Evolutionary conservation across 805 yeast species (phyloP).

Genomic region (Dipodascopsis tothii): DNA sequence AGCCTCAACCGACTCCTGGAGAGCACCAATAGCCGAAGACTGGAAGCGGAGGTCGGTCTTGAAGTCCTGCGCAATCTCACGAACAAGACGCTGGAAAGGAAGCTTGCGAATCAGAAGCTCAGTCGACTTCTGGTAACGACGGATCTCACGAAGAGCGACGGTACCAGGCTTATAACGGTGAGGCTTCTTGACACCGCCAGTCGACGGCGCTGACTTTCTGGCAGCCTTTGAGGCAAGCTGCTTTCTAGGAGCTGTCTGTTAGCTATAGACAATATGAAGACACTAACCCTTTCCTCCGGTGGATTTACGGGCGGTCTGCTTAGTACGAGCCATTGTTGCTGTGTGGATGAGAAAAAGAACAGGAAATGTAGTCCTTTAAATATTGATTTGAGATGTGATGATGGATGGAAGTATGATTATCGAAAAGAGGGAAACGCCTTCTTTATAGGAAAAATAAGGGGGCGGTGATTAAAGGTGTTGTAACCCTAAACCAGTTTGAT

Average conservation of each 20-base stretch:
- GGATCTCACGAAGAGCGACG: conserved; percentile 84
- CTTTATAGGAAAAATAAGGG: conserved; percentile 16
- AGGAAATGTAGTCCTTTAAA: neutral
- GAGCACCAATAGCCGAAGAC: conserved; percentile 82
- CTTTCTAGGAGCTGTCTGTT: conserved; percentile 65
- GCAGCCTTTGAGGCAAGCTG: conserved; percentile 87
- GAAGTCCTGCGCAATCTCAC: conserved; percentile 84
- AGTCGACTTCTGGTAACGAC: conserved; percentile 86
- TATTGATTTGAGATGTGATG: too few relatives aligned
- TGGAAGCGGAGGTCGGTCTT: conserved; percentile 83
- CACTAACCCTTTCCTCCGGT: conserved; percentile 64
- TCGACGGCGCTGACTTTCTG: conserved; percentile 76
- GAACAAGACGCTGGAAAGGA: conserved; percentile 84
- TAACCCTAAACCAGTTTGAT: conserved; percentile 9
- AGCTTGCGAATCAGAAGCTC: conserved; percentile 80
- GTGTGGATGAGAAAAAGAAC: neutral
- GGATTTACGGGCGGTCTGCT: conserved; percentile 83
- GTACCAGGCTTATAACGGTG: conserved; percentile 95
- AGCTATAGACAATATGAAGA: neutral
- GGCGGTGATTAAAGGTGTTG: neutral
- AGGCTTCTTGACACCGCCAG: conserved; percentile 85
- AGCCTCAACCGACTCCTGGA: conserved; percentile 86
- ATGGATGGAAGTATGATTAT: conserved; percentile 1
- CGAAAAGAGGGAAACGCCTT: conserved; percentile 3
- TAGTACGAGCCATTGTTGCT: conserved; percentile 68